Base-by-base conservation (phyloP, 1,139 yeast genomes). In the Hanseniaspora gamundiae region DNA sequence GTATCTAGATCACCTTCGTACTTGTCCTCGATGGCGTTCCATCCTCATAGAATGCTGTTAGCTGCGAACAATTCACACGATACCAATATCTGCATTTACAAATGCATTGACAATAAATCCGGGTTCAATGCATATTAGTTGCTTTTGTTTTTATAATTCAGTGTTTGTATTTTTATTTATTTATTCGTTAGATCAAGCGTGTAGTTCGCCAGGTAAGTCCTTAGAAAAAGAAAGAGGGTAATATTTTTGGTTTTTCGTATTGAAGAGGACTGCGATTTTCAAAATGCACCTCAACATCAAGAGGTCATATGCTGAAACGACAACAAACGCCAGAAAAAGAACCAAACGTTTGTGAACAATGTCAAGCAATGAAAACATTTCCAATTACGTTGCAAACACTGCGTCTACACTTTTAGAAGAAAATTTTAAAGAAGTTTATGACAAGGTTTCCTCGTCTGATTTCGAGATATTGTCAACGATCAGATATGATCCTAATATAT, bases 21-120 rank as follows among this genome's bases (percentile, higher is more conserved):
- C 53, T 69, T 85, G 44, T 77, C 88, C 5, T 69, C 78, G 11
- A 62, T 87, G 48, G 71, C 81, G 0, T 77, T 91, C 60, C 99
- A 91, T 59, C 99, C 99, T 2, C 98, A 93, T 59, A 69, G 93
- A 50, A 85, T 91, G 95, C 76, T 85, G 74, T 60, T 91, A 60
- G 97, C 96, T 1, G 84, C 86, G 0, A 80, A 82, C 54, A 83
- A 83, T 57, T 74, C 80, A 46, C 94, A 84, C 56, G 94, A 84
- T 56, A 72, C 88, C 1, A 75, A 74, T 51, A 78, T 88, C 41
- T 76, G 76, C 51, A 67, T 88, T 22, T 84, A 81, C 56, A 68
- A 69, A 44, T 76, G 83, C 52, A 59, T 61, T 7, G 70, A 67
- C 20, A 49, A 42, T n/a, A 49, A 45, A 33, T 40, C 44, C 7